Base-by-base conservation (phyloP, 495 filamentous ascomycete genomes). In the Eremomyces bilateralis region DNA sequence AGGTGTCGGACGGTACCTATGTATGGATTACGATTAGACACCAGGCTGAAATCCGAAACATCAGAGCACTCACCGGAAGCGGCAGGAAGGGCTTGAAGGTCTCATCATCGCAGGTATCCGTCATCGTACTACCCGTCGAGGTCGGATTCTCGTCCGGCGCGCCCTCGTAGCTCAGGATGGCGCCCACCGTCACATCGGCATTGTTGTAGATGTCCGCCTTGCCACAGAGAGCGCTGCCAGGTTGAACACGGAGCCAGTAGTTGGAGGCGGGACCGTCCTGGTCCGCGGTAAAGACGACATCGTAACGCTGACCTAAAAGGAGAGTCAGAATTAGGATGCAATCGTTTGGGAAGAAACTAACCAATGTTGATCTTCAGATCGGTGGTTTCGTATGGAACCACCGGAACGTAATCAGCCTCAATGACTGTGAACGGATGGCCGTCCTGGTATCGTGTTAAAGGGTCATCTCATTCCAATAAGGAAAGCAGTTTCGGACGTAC, bases 381-480 rank as follows among this genome's bases (percentile, higher is more conserved):
- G 29, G 53, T 33, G 4, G 60, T 60, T 1, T 40, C 51, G 39
- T 56, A 71, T 0, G 63, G 63, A 32, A 52, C 20, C 15, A 61
- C 57, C 0, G 62, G 57, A 0, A 65, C 63, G 34, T 63, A 58
- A 31, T 65, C 64, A 15, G 38, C 53, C 4, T 53, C 51, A 30
- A 67, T 63, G 5, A 69, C 58, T 2, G 52, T 55, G 13, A 69
- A 20, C 0, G 37, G 50, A 36, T 67, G 63, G 12, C 54, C 52
- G 39, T 67, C 64, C 25, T 67, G 59, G 22, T 49, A 53, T n/a
- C n/a, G n/a, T n/a, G n/a, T n/a, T n/a, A n/a, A n/a, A n/a, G n/a
- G n/a, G n/a, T n/a, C n/a, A n/a, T n/a, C n/a, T n/a, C n/a, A n/a
- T n/a, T n/a, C n/a, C n/a, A n/a, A n/a, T n/a, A n/a, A n/a, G n/a